Evolutionary conservation across 2,329 filamentous ascomycete genomes (phyloP), one percentile per base, ranked within the genome.

Genomic region (Orbilia brochopaga): DNA sequence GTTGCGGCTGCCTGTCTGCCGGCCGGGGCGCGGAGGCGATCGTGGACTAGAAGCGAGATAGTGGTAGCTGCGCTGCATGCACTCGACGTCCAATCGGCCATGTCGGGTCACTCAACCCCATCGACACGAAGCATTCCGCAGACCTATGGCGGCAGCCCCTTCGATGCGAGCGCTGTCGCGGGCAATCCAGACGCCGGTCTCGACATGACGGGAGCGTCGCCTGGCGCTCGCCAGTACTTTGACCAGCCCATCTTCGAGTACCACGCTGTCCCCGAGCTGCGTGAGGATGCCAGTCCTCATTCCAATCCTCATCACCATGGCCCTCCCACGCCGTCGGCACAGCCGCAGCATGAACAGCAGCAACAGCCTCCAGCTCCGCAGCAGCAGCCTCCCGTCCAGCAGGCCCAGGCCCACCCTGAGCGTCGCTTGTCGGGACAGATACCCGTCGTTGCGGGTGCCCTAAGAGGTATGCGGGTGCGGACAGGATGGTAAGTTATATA

Each of bases 51-150:
- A 37, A 23, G 35, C 40, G 55, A 50, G 48, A 42, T 54, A 44
- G 60, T 52, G 55, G 60, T 51, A 59, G 60, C 48, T 65, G 55
- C 55, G 32, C 58, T 58, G 32, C 32, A 51, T 58, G 60, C 60
- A 54, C 62, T 64, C 67, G n/a, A 56, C 54, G 52, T 42, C 67
- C 67, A 72, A 72, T 72, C 60, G 60, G 67, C 52, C 67, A 72
- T 72, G 67, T 72, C 67, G 60, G 67, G 67, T 72, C 67, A 72
- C 67, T 72, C 67, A 65, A 72, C 67, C 19, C 67, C 67, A 72
- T 72, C 67, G 67, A 65, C 67, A 72, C 67, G 67, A 72, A 72
- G 67, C 48, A 60, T 72, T 56, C 60, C 67, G 67, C 67, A 72
- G 52, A 52, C 53, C 67, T 72, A 46, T 65, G 67, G 67, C 42